Evolutionary conservation across 2,329 filamentous ascomycete species (phyloP), one percentile per base, ranked within the genome.

Genomic region (Hymenotorrendiella dingleyae): DNA sequence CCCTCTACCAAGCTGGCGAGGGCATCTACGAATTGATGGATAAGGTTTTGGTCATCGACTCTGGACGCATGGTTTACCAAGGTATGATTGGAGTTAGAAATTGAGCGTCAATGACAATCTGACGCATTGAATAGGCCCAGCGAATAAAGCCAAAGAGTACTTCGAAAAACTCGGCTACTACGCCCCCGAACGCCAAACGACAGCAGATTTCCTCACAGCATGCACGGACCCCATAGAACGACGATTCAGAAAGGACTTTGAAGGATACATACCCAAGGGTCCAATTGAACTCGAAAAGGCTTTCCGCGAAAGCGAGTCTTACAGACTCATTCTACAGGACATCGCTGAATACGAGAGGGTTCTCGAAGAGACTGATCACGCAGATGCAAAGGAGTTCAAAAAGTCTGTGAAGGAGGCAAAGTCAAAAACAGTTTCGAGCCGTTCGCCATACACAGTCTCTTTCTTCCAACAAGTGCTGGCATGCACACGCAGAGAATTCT

Each of bases 401-500:
- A 78, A 32, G 53, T 80, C 52, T 68, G 59, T 44, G 22, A 22
- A 38, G 21, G 29, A 43, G 26, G 42, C 80, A 62, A 71, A 36
- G 17, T 37, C 34, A 20, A 43, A 36, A 21, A 87, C 89, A 0
- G 94, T 21, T 59, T 82, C 86, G 2, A 62, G 72, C 40, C 82
- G 63, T 94, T 86, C 1, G 69, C 94, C 26, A 90, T 86, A 0
- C 86, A 82, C 53, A 36, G 45, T 3, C 80, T 90, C 40, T 12
- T 43, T 34, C 14, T 19, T 33, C 11, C 19, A 28, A 62, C 89
- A 95, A 63, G 65, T 94, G 49, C 62, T 73, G 46, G 78, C 94
- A 14, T 94, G 88, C 61, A 69, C 93, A 38, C 80, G 80, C 72
- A 82, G 89, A 58, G 87, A 86, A 11, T 90, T 82, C 68, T 76